Conservation (phyloP, 805 yeast genomes). For the Kodamaea kakaduensis region DNA sequence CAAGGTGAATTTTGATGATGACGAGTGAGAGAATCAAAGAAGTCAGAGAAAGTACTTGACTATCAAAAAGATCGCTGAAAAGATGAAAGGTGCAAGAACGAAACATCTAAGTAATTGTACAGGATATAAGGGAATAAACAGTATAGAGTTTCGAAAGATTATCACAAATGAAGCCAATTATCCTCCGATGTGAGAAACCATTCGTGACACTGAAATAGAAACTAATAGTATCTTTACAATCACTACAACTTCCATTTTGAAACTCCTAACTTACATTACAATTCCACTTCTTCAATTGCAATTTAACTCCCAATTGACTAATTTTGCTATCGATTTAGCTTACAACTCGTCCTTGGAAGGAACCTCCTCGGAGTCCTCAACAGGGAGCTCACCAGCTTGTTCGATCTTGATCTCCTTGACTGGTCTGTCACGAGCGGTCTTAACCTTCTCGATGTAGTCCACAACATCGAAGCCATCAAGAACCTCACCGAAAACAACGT, state of each 20-base stretch:
- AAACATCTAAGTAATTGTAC: too few species aligned
- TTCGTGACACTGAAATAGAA: too few species aligned
- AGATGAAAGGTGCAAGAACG: not conserved
- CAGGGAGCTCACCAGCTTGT: conserved; percentile 64
- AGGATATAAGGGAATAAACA: too few species aligned
- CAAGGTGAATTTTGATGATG: conserved; percentile 22
- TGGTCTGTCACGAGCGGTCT: conserved; percentile 76
- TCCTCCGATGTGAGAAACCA: too few species aligned
- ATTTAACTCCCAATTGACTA: not conserved
- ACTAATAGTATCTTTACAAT: too few species aligned
- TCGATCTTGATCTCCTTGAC: conserved; percentile 57
- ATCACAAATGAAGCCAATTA: too few species aligned
- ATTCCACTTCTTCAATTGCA: too few species aligned
- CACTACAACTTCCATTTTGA: too few species aligned
- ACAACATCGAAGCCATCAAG: conserved; percentile 84
- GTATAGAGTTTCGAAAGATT: too few species aligned
- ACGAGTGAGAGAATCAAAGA: conserved; percentile 5
- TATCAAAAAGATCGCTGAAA: not conserved
- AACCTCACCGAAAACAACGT: conserved; percentile 96
- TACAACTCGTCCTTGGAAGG: conserved; percentile 12
- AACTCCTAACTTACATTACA: too few species aligned
- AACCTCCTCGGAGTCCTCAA: conserved; percentile 17
- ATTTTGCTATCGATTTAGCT: not conserved
- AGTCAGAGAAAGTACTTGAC: not conserved
- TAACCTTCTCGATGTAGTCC: conserved; percentile 64